Percentiles rank a stretch among this genome's conserved stretches.
phyloP scores from a whole-genome alignment of 208 protist genomes.

The Herpetomonas samuelpessoai region DNA sequence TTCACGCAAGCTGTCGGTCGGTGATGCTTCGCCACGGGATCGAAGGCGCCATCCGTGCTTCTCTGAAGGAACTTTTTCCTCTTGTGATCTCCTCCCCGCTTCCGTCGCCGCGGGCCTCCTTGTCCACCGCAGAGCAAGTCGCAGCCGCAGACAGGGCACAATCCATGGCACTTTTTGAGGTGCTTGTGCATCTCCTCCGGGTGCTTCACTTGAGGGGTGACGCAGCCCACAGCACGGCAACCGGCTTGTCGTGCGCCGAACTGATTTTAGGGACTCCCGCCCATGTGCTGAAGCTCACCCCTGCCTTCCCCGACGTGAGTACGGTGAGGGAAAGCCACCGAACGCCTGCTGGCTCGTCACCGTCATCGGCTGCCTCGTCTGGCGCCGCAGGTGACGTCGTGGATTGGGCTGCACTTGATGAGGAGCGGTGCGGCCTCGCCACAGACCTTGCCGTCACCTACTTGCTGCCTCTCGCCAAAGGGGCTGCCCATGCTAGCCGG shows the following conservation, averaged over 20 bases:
- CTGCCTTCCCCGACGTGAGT: background rate
- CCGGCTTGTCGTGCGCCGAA: background rate
- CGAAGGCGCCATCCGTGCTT: background rate
- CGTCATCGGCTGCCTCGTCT: background rate
- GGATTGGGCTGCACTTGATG: background rate
- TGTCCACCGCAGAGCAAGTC: too few species aligned
- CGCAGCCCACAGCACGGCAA: too few species aligned
- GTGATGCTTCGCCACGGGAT: background rate
- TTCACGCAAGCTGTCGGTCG: background rate
- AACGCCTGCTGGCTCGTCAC: background rate
- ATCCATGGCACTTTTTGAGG: too few species aligned
- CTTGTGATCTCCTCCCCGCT: background rate
- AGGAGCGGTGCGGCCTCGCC: background rate
- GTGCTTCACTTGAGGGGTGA: too few species aligned
- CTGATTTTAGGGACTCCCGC: background rate
- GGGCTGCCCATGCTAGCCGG: background rate
- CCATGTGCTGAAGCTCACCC: background rate
- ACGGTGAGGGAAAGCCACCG: too few species aligned
- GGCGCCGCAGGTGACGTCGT: background rate
- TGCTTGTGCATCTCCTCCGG: too few species aligned
- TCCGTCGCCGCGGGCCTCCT: too few species aligned
- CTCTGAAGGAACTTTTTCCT: background rate
- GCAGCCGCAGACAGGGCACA: too few species aligned
- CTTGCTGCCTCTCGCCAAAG: conserved; percentile 9
- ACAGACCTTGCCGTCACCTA: background rate